A percentile compares a stretch with the other conserved stretches of the same genome.
Evolutionary conservation across 139 green algal species (phyloP).

Genomic region (Astrephomene gubernaculifera): DNA sequence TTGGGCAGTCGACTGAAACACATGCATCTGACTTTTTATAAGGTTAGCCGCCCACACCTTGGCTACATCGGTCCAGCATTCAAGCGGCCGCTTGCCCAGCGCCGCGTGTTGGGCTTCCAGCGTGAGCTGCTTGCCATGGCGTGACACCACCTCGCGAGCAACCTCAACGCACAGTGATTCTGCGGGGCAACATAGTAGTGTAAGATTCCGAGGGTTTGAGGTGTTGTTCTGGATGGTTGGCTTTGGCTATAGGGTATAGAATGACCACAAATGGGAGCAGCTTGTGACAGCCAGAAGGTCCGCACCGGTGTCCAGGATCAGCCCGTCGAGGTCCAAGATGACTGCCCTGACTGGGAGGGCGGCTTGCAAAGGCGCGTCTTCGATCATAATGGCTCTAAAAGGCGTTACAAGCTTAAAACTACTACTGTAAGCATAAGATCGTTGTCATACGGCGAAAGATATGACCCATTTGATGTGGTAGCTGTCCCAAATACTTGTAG

Average conservation of each 20-base stretch:
- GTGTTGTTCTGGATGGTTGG: no score
- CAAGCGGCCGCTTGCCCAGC: conserved; percentile 80
- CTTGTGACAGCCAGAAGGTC: neutral
- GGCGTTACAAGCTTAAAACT: no score
- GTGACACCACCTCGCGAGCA: conserved; percentile 57
- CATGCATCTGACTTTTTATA: neutral
- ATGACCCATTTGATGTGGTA: no score
- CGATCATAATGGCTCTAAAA: no score
- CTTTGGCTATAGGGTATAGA: no score
- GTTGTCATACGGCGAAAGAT: no score
- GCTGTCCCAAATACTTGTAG: no score
- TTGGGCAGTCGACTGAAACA: neutral
- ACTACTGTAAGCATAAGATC: no score
- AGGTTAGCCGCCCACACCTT: neutral
- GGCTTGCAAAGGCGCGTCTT: no score
- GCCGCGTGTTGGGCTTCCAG: conserved; percentile 35
- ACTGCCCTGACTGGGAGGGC: conserved; percentile 70
- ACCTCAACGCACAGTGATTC: conserved; percentile 79
- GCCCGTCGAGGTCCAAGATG: conserved; percentile 90
- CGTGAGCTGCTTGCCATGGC: conserved; percentile 61
- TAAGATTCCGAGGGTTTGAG: no score
- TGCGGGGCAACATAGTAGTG: conserved; percentile 26
- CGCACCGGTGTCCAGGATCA: conserved; percentile 81
- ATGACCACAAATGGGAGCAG: neutral
- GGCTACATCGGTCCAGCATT: conserved; percentile 75